phyloP scores from a whole-genome alignment of 2,329 filamentous ascomycete species.

The Talaromyces verruculosus region DNA sequence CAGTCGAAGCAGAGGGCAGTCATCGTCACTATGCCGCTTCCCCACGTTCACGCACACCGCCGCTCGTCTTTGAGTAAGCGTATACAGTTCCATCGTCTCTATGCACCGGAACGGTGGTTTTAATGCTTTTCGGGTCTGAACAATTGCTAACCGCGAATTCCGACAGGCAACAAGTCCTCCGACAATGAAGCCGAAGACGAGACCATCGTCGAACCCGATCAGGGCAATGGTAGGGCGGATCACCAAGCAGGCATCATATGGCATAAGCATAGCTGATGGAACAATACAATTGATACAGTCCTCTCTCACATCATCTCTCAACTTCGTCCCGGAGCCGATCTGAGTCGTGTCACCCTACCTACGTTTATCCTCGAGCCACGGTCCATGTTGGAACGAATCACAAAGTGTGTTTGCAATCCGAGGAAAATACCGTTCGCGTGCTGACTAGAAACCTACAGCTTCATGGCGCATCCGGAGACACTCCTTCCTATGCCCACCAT shows the following conservation, averaged over 20 bases:
- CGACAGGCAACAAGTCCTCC: constrained; percentile 54
- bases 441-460: constrained; percentile 57
- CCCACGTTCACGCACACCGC: constrained; percentile 37
- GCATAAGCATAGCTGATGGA: constrained; percentile 6
- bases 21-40: constrained; percentile 34
- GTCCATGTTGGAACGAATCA: constrained; percentile 98
- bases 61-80: constrained; percentile 42
- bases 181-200: constrained; percentile 70
- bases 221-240: constrained; percentile 76
- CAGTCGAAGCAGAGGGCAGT: neutral
- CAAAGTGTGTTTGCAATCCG: constrained; percentile 67
- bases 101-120: neutral
- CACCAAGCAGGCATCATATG: neutral
- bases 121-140: neutral
- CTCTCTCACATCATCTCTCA: constrained; percentile 97
- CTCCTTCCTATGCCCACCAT: constrained; percentile 83
- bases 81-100: neutral
- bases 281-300: constrained; percentile 56
- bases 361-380: constrained; percentile 97
- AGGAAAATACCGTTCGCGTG: constrained; percentile 9
- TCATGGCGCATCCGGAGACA: constrained; percentile 98
- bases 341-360: constrained; percentile 89
- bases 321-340: constrained; percentile 87
- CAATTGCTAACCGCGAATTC: neutral
- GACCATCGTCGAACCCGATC: constrained; percentile 80